Percentiles rank a stretch among this genome's conserved stretches.
These are phyloP conservation scores for Salisapilia sapeloensis DNA, from an alignment of 352 stramenopile species.

Conservation along the genomic window DNA sequence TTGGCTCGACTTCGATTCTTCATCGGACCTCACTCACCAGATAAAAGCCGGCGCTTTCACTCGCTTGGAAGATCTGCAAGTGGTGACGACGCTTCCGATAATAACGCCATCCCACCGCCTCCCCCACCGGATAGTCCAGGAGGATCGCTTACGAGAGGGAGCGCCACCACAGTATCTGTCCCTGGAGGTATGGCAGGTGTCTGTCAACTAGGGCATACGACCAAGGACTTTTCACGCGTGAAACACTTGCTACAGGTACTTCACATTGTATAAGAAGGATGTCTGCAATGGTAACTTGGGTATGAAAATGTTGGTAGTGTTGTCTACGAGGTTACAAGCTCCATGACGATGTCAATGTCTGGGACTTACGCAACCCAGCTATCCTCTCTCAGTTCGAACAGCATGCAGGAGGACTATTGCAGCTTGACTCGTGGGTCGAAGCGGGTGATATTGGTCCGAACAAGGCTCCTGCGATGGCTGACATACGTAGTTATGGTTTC, in stretches of 20 bases:
- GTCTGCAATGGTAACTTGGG: too few species aligned
- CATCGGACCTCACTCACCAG: constrained; percentile 14
- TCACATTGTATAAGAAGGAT: too few species aligned
- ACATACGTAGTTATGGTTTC: constrained; percentile 34
- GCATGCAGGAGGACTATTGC: constrained; percentile 20
- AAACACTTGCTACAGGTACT: constrained; percentile 34
- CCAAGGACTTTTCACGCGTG: constrained; percentile 39
- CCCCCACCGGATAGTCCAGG: constrained; percentile 4
- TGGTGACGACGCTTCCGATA: constrained; percentile 2
- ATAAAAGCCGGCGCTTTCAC: constrained; percentile 3
- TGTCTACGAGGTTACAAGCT: constrained; percentile 30
- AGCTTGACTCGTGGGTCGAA: constrained; percentile 60
- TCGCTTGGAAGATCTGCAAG: not conserved
- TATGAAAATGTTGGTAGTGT: constrained; percentile 9
- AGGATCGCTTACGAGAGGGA: constrained; percentile 8
- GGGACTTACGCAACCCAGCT: constrained; percentile 50
- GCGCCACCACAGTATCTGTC: constrained; percentile 8
- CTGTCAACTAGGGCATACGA: constrained; percentile 15
- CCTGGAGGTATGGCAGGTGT: constrained; percentile 25
- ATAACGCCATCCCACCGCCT: not conserved
- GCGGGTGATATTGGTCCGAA: constrained; percentile 41
- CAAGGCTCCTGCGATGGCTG: constrained; percentile 26
- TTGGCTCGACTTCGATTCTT: constrained; percentile 16
- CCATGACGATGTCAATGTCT: constrained; percentile 41
- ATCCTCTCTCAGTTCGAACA: constrained; percentile 40